Conservation (phyloP, 225 moss, liverwort and hornwort genomes). For the Antitrichia curtipendula region DNA sequence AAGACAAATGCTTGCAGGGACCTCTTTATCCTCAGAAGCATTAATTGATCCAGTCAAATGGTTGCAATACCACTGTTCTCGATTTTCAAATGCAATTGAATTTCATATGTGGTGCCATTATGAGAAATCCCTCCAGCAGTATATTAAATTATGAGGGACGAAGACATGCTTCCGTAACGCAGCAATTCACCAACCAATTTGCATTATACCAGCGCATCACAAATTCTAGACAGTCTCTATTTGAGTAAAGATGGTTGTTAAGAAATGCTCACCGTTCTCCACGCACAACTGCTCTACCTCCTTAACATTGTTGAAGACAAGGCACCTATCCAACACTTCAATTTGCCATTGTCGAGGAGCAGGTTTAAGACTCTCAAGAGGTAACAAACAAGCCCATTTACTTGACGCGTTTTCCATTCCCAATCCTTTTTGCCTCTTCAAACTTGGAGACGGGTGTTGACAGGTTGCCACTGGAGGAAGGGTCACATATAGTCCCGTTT, state of each 20-base stretch:
- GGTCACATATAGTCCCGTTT: conserved; percentile 74
- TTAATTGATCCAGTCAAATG: background rate
- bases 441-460: conserved; percentile 8
- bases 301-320: conserved; percentile 70
- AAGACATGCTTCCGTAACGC: background rate
- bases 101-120: background rate
- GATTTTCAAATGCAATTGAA: background rate
- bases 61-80: background rate
- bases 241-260: background rate
- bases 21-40: background rate
- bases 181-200: background rate
- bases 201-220: background rate
- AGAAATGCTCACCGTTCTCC: conserved; percentile 62
- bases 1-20: background rate
- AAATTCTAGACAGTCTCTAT: background rate
- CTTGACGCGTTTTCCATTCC: conserved; percentile 6
- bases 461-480: conserved; percentile 67
- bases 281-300: conserved; percentile 73
- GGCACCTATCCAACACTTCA: conserved; percentile 81
- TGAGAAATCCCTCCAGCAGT: background rate
- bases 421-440: conserved; percentile 2
- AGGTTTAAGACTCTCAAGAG: conserved; percentile 19
- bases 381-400: conserved; percentile 30
- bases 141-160: background rate
- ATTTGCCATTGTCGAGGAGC: conserved; percentile 55